A percentile compares a stretch with the other conserved stretches of the same genome.
Conservation (phyloP, 2,329 filamentous ascomycete species). For the Berkeleyomyces basicola region DNA sequence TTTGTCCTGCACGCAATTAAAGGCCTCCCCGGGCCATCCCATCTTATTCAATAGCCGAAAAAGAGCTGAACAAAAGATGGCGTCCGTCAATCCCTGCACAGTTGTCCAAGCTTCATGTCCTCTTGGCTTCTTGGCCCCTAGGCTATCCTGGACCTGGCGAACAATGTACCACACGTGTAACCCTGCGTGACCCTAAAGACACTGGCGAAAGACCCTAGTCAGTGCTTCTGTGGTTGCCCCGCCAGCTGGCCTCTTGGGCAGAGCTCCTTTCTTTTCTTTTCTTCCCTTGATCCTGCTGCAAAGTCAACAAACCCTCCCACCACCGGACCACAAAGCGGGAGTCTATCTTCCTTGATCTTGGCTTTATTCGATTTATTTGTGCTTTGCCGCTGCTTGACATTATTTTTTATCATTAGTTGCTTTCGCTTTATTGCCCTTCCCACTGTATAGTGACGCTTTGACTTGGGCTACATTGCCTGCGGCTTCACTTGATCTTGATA, state of each 20-base stretch:
- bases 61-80: not conserved
- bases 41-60: not conserved
- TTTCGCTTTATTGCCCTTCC: too few species aligned
- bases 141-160: not conserved
- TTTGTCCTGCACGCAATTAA: not conserved
- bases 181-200: not conserved
- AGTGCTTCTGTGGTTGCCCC: not conserved
- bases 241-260: not conserved
- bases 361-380: too few species aligned
- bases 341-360: too few species aligned
- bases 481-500: not conserved
- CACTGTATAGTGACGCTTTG: too few species aligned
- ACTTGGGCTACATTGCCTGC: not conserved
- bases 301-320: not conserved
- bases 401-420: too few species aligned
- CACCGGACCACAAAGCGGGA: not conserved
- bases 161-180: not conserved
- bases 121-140: too few species aligned
- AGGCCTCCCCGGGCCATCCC: not conserved
- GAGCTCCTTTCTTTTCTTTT: not conserved
- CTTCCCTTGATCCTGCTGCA: not conserved
- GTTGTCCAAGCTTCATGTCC: not conserved
- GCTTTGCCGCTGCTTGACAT: too few species aligned
- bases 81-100: not conserved
- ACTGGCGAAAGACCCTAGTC: not conserved